Conservation (phyloP, 371 early-diverging fungal genomes). For the Funneliformis caledonium region DNA sequence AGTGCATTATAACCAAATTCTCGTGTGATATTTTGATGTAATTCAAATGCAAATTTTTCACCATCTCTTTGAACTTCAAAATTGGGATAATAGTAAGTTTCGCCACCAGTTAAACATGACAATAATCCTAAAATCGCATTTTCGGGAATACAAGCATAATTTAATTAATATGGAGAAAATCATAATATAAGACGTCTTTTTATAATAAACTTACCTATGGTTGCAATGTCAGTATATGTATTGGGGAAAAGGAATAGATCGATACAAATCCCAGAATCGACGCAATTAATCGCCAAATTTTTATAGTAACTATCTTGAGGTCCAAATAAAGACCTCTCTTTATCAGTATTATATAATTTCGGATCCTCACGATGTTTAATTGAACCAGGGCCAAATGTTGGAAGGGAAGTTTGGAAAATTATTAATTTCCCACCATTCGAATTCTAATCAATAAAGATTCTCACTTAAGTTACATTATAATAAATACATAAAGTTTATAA, state of each 20-base stretch:
- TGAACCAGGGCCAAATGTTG: conserved; percentile 85
- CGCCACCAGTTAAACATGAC: conserved; percentile 88
- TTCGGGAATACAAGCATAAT: not conserved
- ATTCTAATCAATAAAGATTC: conserved; percentile 49
- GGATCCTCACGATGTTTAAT: conserved; percentile 86
- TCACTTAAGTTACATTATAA: not conserved
- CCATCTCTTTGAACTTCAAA: conserved; percentile 76
- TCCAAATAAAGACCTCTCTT: conserved; percentile 82
- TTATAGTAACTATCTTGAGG: conserved; percentile 88
- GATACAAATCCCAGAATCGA: conserved; percentile 78
- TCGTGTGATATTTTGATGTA: conserved; percentile 72
- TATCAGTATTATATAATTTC: conserved; percentile 86
- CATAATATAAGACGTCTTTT: not conserved
- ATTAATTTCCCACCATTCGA: conserved; percentile 85
- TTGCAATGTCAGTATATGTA: conserved; percentile 88
- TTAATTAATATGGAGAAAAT: not conserved
- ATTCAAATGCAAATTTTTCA: conserved; percentile 65
- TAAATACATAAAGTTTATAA: not conserved
- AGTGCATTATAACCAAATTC: conserved; percentile 89
- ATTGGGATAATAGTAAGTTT: conserved; percentile 75
- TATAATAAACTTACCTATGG: conserved; percentile 55
- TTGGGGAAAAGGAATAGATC: conserved; percentile 90
- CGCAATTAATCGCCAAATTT: conserved; percentile 78
- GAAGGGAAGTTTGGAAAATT: conserved; percentile 83
- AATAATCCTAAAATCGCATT: conserved; percentile 61